A percentile compares a stretch with the other conserved stretches of the same genome.
Conservation (phyloP, 108 stramenopile genomes). For the Stephanodiscus triporus region DNA sequence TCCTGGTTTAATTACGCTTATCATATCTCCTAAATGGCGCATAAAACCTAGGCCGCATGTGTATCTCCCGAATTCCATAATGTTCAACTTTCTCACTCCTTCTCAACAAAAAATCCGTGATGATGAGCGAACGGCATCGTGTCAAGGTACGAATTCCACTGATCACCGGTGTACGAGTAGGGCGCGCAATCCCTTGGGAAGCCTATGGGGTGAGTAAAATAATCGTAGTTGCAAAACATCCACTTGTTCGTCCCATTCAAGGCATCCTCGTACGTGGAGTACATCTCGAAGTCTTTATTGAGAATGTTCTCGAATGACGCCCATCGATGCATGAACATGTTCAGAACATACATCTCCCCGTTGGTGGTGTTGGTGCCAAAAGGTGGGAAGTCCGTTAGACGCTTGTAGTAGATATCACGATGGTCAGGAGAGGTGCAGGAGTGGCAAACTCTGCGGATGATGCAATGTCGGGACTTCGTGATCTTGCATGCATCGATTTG, state of each 20-base stretch:
- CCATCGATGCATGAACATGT: conserved; percentile 51
- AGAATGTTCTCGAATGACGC: conserved; percentile 19
- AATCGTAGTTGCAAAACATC: conserved; percentile 42
- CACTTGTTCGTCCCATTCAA: conserved; percentile 25
- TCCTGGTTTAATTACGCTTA: too few relatives aligned
- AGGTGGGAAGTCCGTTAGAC: conserved; percentile 23
- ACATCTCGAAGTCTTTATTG: conserved; percentile 40
- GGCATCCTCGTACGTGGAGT: conserved; percentile 44
- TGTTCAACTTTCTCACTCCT: neutral
- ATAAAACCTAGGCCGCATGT: too few relatives aligned
- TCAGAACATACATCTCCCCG: conserved; percentile 30
- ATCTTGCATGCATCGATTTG: conserved; percentile 19
- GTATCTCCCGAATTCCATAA: too few relatives aligned
- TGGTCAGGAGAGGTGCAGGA: conserved; percentile 26
- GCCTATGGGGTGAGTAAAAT: conserved; percentile 5
- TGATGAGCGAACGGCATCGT: conserved; percentile 17
- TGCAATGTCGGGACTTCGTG: conserved; percentile 6
- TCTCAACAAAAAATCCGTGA: conserved; percentile 40
- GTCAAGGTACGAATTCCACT: conserved; percentile 38
- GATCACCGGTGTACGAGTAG: neutral
- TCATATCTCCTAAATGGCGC: too few relatives aligned
- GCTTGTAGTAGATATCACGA: conserved; percentile 50
- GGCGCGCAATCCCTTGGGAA: conserved; percentile 47
- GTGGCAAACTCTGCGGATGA: conserved; percentile 33
- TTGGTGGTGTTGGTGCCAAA: conserved; percentile 7